Base-by-base conservation (phyloP, 306 rosid genomes). In the Cucumis melo region DNA sequence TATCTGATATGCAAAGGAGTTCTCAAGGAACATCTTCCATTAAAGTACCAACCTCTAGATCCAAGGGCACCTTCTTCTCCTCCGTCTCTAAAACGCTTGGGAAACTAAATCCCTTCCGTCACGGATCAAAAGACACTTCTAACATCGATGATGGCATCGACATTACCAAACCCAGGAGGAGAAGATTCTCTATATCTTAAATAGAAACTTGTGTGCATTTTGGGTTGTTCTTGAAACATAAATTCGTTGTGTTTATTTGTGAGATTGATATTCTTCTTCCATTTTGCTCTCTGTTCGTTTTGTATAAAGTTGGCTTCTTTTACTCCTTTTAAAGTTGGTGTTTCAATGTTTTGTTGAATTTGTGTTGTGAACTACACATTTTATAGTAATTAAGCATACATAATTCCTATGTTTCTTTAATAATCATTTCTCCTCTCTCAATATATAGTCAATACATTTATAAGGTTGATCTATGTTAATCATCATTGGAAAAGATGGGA, bases 111-210 rank as follows among this genome's bases (percentile, higher is more conserved):
- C 98, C 98, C 0, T 93, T 93, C 78, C 89, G 84, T 71, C 60
- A 83, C n/a, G 96, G 91, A 14, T 87, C 98, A 0, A 92, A 92
- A 83, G 98, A 92, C 78, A 92, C 96, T 0, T 86, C 85, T 0
- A 59, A 87, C 6, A 79, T 92, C 0, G 94, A 87, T 0, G 94
- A 87, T 41, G 87, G 67, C 16, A 85, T 85, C 51, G 94, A 92
- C 57, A 4, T 84, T 41, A 80, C 90, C 12, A 89, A 86, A 88
- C 98, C 98, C 55, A 88, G 96, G 73, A 89, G 92, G 10, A 86
- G 98, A 84, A 89, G 98, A 79, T 92, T 92, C 86, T 92, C 98
- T 20, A 64, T 92, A 51, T 92, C 98, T 20, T 77, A 68, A 68
- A 13, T 44, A 44, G 9, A 0, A 44, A 42, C 10, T 42, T 42